phyloP scores from a whole-genome alignment of 768 basidiomycete genomes.

The Xerocomellus chrysenteron region DNA sequence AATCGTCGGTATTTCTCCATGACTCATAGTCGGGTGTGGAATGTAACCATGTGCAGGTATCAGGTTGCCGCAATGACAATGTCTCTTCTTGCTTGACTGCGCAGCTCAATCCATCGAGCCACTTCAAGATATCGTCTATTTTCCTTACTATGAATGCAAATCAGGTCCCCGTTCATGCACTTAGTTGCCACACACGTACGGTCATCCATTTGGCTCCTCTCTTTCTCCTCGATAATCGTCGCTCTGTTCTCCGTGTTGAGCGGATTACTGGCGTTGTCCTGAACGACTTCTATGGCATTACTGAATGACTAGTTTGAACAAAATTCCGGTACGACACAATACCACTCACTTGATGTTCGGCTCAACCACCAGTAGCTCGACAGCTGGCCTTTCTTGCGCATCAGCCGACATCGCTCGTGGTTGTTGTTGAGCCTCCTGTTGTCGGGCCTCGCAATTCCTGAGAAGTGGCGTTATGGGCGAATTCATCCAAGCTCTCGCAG shows the following conservation, averaged over 20 bases:
- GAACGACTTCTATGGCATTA: neutral
- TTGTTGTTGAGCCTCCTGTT: neutral
- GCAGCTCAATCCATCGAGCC: constrained; percentile 14
- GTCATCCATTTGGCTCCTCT: neutral
- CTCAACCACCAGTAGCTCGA: neutral
- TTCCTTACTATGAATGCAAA: neutral
- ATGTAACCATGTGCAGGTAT: constrained; percentile 14
- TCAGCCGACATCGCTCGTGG: neutral
- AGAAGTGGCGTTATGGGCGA: neutral
- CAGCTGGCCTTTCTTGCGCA: neutral
- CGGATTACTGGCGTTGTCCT: neutral
- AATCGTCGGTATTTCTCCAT: constrained; percentile 1
- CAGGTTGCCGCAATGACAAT: constrained; percentile 2
- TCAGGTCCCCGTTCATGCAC: neutral
- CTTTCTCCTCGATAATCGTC: neutral
- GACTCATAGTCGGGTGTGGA: neutral
- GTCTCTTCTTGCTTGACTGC: constrained; percentile 12
- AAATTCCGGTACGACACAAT: neutral
- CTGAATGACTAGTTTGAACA: neutral
- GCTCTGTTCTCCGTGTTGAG: neutral
- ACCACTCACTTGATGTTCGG: neutral
- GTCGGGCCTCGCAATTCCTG: constrained; percentile 8
- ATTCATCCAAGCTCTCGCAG: neutral
- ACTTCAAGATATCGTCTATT: constrained; percentile 7
- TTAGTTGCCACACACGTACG: neutral